Evolutionary conservation across 2,329 filamentous ascomycete species (phyloP), one percentile per base, ranked within the genome.

Genomic region (Plectosphaerella plurivora): DNA sequence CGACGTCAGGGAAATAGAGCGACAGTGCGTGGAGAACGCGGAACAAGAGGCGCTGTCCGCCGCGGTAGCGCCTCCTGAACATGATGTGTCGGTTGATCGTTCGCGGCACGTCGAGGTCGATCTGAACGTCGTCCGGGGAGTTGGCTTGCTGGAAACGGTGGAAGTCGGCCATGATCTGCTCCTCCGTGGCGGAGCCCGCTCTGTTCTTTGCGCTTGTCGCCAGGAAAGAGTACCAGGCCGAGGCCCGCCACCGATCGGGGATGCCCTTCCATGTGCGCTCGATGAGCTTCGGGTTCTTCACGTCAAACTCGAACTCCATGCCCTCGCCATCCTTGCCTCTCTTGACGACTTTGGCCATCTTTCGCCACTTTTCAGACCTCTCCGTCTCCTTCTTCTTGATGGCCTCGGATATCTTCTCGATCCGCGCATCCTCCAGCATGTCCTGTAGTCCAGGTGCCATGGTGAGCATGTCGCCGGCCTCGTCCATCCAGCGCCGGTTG

Each of bases 211-310:
- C 91, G 57, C 89, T 93, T 9, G 87, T 75, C 7, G 84, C 81
- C 25, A 99, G 79, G 65, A 99, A 99, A 4, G 91, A 91, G 72
- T 93, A 93, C 94, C 94, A 99, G 2, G 93, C 94, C 2, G 90
- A 88, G 33, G 88, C 83, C 49, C 94, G 87, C 94, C 94, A 99
- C 57, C 91, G 85, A 69, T 99, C 94, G 0, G 94, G 94, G 57
- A 99, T 96, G 28, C 94, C 94, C 67, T 99, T 99, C 94, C 94
- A 99, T 1, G 91, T 95, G 52, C 94, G 83, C 59, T 92, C 88
- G 53, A 96, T 86, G 44, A 99, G 76, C 68, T 97, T 92, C n/a
- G 88, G 79, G 65, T 88, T 89, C 57, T 80, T 84, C 37, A 82
- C 81, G 68, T 97, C 91, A 65, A 97, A 97, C 51, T 91, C 88